Evolutionary conservation across 2,329 filamentous ascomycete genomes (phyloP), one percentile per base, ranked within the genome.

Genomic region (Colletotrichum agaves): DNA sequence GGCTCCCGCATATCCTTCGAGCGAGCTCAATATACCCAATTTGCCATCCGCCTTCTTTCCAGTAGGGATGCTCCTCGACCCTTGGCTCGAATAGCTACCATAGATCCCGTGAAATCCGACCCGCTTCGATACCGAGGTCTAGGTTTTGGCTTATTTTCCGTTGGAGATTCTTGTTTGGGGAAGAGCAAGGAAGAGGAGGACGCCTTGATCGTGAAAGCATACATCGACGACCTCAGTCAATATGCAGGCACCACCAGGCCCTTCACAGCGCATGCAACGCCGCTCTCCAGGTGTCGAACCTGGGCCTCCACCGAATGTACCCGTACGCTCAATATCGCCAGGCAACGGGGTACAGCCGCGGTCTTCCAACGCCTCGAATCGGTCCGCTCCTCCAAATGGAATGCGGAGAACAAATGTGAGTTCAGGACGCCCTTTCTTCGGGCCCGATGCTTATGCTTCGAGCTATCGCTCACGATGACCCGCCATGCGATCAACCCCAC

Each of bases 261-360:
- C 81, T 15, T 83, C 87, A 63, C 85, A 87, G 78, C 82, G 87
- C 75, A 80, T 86, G 74, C 88, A 88, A 75, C 85, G 89, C 72
- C 86, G 88, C 73, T 90, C 88, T 57, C 88, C 89, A n/a, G 87
- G 84, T 69, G 85, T 83, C 39, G 89, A 91, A 71, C 83, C 84
- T 74, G 86, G 85, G 59, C 86, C 84, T 73, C 84, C 88, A 57
- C 82, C 86, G 63, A 86, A 81, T 77, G 81, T 87, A 71, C 83
- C 86, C 63, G 77, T 81, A 61, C 84, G 88, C 63, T 81, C 87
- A 55, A 90, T 88, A 75, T 91, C 90, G 58, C 89, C 90, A 37
- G 85, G 81, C 64, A 78, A 82, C 63, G 78, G 83, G 72, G 82
- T 88, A 71, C 89, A 88, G 71, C 82, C 87, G 67, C 88, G 91